Percentiles rank a stretch among this genome's conserved stretches.
These are phyloP conservation scores for Alternaria infectoria DNA, from an alignment of 2,329 filamentous ascomycete species.

Conservation along the genomic window DNA sequence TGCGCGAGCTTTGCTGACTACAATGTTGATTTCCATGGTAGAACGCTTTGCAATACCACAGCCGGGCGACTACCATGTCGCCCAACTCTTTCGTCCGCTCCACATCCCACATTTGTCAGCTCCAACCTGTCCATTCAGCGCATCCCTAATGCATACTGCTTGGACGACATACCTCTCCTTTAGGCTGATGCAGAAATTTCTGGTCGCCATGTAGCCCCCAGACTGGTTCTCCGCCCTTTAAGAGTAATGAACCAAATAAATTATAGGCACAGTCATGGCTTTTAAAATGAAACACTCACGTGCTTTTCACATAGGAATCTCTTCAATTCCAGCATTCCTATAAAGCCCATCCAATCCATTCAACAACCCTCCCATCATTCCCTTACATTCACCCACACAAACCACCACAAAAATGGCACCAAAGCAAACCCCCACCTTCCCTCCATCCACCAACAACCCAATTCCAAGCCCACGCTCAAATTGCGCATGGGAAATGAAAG, in stretches of 20 bases:
- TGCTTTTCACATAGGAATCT: neutral
- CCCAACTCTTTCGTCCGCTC: neutral
- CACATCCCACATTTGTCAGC: neutral
- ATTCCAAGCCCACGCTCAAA: neutral
- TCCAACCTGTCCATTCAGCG: neutral
- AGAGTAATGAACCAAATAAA: neutral
- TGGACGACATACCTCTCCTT: neutral
- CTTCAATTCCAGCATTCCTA: neutral
- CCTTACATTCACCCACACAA: neutral
- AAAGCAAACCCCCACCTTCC: neutral
- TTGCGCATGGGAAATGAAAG: neutral
- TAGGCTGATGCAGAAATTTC: neutral
- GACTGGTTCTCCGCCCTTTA: neutral
- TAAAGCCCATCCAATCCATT: neutral
- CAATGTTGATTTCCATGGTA: neutral
- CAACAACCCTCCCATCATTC: neutral
- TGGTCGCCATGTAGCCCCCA: rapidly evolving
- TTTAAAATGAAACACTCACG: rapidly evolving
- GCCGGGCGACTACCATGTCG: rapidly evolving
- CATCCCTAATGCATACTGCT: neutral
- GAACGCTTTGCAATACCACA: neutral
- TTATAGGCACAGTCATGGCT: neutral
- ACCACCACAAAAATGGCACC: neutral
- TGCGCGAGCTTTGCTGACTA: neutral
- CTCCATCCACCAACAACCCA: neutral